Conservation (phyloP, 2,329 filamentous ascomycete genomes). For the Phyllosticta citribraziliensis region DNA sequence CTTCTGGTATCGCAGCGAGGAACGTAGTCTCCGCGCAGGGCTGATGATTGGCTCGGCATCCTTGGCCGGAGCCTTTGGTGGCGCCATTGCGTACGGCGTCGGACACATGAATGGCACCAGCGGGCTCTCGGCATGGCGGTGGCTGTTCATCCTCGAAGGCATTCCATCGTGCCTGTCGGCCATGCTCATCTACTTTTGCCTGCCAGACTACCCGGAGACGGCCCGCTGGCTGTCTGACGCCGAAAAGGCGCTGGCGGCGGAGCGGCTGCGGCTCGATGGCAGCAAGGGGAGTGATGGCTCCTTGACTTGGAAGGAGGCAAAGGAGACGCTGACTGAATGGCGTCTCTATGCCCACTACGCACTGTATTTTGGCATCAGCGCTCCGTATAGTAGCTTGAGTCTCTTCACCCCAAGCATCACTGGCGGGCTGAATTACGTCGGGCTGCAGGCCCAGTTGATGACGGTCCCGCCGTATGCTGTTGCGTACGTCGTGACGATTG, state of each 20-base stretch:
- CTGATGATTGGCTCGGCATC: conserved; percentile 46
- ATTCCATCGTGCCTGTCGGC: conserved; percentile 29
- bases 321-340: conserved; percentile 40
- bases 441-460: conserved; percentile 54
- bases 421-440: conserved; percentile 44
- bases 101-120: conserved; percentile 30
- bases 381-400: conserved; percentile 33
- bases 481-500: conserved; percentile 42
- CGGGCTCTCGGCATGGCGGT: conserved; percentile 25
- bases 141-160: conserved; percentile 37
- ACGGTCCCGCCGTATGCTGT: conserved; percentile 57
- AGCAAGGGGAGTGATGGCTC: conserved; percentile 30
- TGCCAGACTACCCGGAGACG: conserved; percentile 42
- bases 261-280: conserved; percentile 34
- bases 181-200: conserved; percentile 34
- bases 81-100: conserved; percentile 44
- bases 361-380: conserved; percentile 18
- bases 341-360: conserved; percentile 44
- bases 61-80: conserved; percentile 44
- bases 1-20: conserved; percentile 48
- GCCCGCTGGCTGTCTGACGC: conserved; percentile 35
- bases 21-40: conserved; percentile 49
- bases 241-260: conserved; percentile 35
- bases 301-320: conserved; percentile 41
- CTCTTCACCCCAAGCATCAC: conserved; percentile 57